These are phyloP conservation scores for Barnettozyma salicaria DNA, from an alignment of 805 yeast genomes.

Conservation along the genomic window DNA sequence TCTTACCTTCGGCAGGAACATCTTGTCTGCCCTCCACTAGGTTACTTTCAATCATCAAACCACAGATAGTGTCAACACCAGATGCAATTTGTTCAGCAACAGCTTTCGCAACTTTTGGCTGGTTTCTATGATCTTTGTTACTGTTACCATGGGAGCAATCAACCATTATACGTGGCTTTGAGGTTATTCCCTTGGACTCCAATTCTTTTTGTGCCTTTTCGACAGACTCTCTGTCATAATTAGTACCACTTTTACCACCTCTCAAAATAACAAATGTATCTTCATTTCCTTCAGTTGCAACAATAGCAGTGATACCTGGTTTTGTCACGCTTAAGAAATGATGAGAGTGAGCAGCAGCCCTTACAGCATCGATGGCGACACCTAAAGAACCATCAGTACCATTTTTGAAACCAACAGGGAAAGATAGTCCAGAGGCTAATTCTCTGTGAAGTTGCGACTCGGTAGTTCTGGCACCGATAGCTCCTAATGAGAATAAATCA, in stretches of 20 bases:
- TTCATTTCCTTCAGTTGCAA: slow-evolving; percentile 89
- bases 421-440: slow-evolving; percentile 90
- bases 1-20: slow-evolving; percentile 71
- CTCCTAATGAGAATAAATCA: slow-evolving; percentile 92
- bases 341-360: slow-evolving; percentile 89
- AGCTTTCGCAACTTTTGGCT: slow-evolving; percentile 77
- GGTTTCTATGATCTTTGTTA: slow-evolving; percentile 83
- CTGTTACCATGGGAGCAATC: slow-evolving; percentile 98
- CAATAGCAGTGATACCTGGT: slow-evolving; percentile 94
- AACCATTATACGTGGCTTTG: slow-evolving; percentile 72
- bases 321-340: slow-evolving; percentile 93
- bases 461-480: slow-evolving; percentile 98
- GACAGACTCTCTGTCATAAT: slow-evolving; percentile 75
- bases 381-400: slow-evolving; percentile 96
- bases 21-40: slow-evolving; percentile 90
- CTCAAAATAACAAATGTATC: slow-evolving; percentile 88
- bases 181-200: slow-evolving; percentile 34
- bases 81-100: slow-evolving; percentile 72
- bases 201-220: slow-evolving; percentile 58
- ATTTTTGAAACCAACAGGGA: slow-evolving; percentile 98
- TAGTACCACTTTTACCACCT: slow-evolving; percentile 94
- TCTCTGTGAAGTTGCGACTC: slow-evolving; percentile 98
- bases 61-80: slow-evolving; percentile 77
- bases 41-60: slow-evolving; percentile 95
- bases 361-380: slow-evolving; percentile 90